Percentiles rank a stretch among this genome's conserved stretches.
Evolutionary conservation across 2,329 filamentous ascomycete genomes (phyloP).

Genomic region (Aspergillus quadricinctus): DNA sequence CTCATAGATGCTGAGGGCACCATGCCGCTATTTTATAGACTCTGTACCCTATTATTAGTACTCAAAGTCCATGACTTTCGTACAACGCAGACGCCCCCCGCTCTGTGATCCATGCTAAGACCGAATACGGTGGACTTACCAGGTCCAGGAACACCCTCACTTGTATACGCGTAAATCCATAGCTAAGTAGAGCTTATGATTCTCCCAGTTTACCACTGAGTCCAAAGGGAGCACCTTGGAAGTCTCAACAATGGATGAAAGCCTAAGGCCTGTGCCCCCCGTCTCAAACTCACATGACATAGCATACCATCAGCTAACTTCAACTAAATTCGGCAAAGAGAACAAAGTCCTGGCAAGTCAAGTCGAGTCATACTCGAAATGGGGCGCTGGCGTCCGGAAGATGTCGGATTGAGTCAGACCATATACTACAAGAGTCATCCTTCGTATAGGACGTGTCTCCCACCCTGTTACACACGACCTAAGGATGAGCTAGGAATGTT

Average conservation of each 20-base stretch:
- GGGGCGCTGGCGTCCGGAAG: background rate
- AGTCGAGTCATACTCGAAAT: background rate
- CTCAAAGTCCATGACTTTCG: background rate
- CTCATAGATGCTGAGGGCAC: background rate
- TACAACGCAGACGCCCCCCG: background rate
- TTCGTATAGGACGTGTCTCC: background rate
- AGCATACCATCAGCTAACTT: background rate
- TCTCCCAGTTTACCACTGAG: background rate
- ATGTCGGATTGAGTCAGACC: background rate
- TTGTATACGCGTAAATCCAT: background rate
- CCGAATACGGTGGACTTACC: background rate
- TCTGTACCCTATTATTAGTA: background rate
- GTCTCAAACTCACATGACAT: background rate
- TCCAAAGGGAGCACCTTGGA: background rate
- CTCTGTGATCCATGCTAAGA: background rate
- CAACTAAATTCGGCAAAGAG: background rate
- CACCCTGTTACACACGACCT: background rate
- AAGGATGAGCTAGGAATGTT: background rate
- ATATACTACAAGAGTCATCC: background rate
- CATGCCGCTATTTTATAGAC: no score
- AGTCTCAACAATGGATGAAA: background rate
- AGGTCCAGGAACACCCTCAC: background rate
- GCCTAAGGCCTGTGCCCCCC: background rate
- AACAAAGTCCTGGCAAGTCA: background rate
- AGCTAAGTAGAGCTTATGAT: background rate